Base-by-base conservation (phyloP, 129 eudicot genomes). In the Pulicaria dysenterica region DNA sequence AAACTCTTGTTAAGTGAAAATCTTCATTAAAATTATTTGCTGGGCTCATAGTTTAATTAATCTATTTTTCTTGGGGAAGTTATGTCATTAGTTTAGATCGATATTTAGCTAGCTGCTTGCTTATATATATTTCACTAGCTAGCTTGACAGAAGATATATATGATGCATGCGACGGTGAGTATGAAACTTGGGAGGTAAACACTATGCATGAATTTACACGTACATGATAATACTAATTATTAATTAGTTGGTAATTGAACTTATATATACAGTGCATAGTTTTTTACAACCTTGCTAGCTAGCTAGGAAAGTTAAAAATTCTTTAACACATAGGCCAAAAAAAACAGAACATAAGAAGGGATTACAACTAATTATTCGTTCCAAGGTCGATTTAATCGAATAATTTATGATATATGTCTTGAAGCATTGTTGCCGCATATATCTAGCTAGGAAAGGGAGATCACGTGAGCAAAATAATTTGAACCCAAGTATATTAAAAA, bases 131-230 rank as follows among this genome's bases (percentile, higher is more conserved):
- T 24, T 24, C 31, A 24, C 31, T 43, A 43, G n/a, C 47, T 9
- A 43, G 9, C 10, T 64, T n/a, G 53, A 19, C 51, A 48, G 70
- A 73, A 73, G 34, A 73, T 36, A 24, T 24, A 24, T 24, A 24
- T 24, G 31, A 24, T 24, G 38, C 61, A 24, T 24, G 38, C 61
- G 77, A 73, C 16, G 39, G 51, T 60, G 61, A 73, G 49, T 53
- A 73, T 62, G 70, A 73, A 62, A 17, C 62, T 73, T 73, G 78
- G 78, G 63, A 62, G 78, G 58, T 39, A 49, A 64, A 73, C 70
- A 73, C 78, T 73, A 73, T 73, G 70, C 70, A 48, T 60, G 13
- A 46, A 47, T 40, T 63, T 2, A 59, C 59, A 59, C 60, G 16
- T 15, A n/a, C n/a, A n/a, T n/a, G 50, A 59, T 59, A 31, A 71